A percentile compares a stretch with the other conserved stretches of the same genome.
Evolutionary conservation across 2,329 filamentous ascomycete species (phyloP).

Genomic region (Aureobasidium sp.): DNA sequence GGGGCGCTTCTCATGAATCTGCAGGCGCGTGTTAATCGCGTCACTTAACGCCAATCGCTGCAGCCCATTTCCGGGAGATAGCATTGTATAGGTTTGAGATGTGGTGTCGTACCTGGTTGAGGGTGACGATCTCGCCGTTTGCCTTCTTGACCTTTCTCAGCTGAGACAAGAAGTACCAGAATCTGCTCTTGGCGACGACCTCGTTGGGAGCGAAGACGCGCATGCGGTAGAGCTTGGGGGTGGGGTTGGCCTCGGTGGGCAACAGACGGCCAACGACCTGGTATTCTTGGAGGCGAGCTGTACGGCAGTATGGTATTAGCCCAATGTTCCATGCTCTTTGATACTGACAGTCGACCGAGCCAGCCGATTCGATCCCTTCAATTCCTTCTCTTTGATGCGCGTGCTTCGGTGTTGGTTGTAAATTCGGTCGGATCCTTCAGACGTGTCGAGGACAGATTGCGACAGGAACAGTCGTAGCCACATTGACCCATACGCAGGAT

Average conservation of each 20-base stretch:
- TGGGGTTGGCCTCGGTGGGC: conserved; percentile 94
- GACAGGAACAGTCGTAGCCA: conserved; percentile 6
- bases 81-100: conserved; percentile 17
- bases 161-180: conserved; percentile 99
- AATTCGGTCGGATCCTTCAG: background rate
- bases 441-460: background rate
- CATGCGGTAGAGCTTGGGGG: conserved; percentile 99
- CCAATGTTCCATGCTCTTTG: conserved; percentile 17
- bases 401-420: background rate
- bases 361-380: conserved; percentile 7
- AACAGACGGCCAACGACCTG: conserved; percentile 99
- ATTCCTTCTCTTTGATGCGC: conserved; percentile 7
- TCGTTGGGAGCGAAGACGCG: conserved; percentile 98
- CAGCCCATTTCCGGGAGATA: conserved; percentile 21
- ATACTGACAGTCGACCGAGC: conserved; percentile 5
- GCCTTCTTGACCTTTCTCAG: conserved; percentile 99
- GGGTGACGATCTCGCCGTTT: conserved; percentile 95
- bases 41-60: conserved; percentile 17
- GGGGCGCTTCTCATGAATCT: conserved; percentile 99
- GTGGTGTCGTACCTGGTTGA: conserved; percentile 80
- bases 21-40: conserved; percentile 18
- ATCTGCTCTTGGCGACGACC: conserved; percentile 98
- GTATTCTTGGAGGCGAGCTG: conserved; percentile 99
- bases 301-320: conserved; percentile 31
- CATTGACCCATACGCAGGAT: conserved; percentile 3